Percentiles rank a stretch among this genome's conserved stretches.
These are phyloP conservation scores for Tolypocladium sp. DNA, from an alignment of 2,329 filamentous ascomycete genomes.

Conservation along the genomic window DNA sequence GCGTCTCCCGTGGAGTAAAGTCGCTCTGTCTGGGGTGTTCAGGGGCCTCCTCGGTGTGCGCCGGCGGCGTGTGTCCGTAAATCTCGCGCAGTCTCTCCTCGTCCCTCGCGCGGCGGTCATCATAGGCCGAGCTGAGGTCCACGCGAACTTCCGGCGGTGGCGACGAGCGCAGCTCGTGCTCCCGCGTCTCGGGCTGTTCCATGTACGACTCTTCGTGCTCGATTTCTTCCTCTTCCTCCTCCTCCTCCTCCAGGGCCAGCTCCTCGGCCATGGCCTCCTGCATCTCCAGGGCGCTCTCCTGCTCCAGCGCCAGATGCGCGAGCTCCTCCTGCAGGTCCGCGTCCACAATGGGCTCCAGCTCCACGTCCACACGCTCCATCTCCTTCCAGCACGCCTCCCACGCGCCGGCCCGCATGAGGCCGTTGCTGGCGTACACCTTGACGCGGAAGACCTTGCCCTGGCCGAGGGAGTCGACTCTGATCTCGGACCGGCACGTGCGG, in stretches of 20 bases:
- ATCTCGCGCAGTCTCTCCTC: constrained; percentile 45
- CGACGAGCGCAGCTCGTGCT: constrained; percentile 3
- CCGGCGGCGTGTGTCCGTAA: constrained; percentile 31
- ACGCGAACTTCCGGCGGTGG: constrained; percentile 6
- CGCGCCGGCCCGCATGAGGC: constrained; percentile 81
- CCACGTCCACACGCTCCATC: constrained; percentile 97
- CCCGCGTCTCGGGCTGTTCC: constrained; percentile 4
- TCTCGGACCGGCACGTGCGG: constrained; percentile 44
- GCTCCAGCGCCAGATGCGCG: constrained; percentile 40
- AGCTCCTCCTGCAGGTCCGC: constrained; percentile 49
- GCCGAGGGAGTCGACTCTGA: constrained; percentile 44
- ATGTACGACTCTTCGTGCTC: constrained; percentile 1
- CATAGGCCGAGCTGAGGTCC: constrained; percentile 8
- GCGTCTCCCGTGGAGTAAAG: constrained; percentile 6
- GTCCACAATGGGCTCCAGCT: constrained; percentile 69
- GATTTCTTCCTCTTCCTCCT: constrained; percentile 4
- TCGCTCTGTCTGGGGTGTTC: constrained; percentile 5
- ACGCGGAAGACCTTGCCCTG: constrained; percentile 58
- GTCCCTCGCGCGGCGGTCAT: constrained; percentile 31
- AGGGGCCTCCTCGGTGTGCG: constrained; percentile 6
- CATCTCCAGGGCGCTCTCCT: constrained; percentile 28
- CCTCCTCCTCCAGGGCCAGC: constrained; percentile 12
- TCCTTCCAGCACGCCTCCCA: constrained; percentile 94
- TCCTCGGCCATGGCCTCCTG: constrained; percentile 15
- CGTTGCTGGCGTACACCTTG: constrained; percentile 91